Base-by-base conservation (phyloP, 129 eudicot genomes). In the Centella asiatica region DNA sequence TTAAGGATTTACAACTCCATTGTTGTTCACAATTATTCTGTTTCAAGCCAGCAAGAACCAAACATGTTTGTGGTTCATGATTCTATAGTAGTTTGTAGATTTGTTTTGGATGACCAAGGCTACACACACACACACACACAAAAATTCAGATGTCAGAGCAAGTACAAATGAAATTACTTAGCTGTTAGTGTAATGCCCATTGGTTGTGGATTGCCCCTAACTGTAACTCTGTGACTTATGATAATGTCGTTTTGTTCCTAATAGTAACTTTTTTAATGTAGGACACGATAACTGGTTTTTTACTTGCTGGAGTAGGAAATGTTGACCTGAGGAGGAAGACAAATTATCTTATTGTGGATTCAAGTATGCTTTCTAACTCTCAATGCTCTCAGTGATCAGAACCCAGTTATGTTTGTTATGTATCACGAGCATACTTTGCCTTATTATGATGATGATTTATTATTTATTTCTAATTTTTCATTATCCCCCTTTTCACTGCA, bases 311-410 rank as follows among this genome's bases (percentile, higher is more conserved):
- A 74, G 97, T 90, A 45, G 97, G 97, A 49, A 90, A 90, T 68
- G 97, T 90, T 71, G 97, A 90, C 76, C 70, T 90, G 77, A 73
- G 97, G 81, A 86, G 95, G 90, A 90, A 90, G 70, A 90, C 97
- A 40, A 90, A 90, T 66, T 90, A 90, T 79, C 89, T 90, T 64
- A 90, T 90, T 47, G 97, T 90, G 66, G 97, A 90, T 76, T 81
- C 93, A 66, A 90, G 95, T 90, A 86, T 48, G 79, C 26, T 46
- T 68, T 49, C 46, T 44, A 64, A 61, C 67, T 25, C 55, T 12
- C 8, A 57, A 40, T 62, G 6, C 57, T 63, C 5, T 56, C n/a
- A n/a, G n/a, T n/a, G n/a, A n/a, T n/a, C n/a, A n/a, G n/a, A n/a
- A n/a, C n/a, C n/a, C n/a, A n/a, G n/a, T n/a, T n/a, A n/a, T n/a